These are phyloP conservation scores for Dendrothele bispora DNA, from an alignment of 768 basidiomycete genomes.

Conservation along the genomic window DNA sequence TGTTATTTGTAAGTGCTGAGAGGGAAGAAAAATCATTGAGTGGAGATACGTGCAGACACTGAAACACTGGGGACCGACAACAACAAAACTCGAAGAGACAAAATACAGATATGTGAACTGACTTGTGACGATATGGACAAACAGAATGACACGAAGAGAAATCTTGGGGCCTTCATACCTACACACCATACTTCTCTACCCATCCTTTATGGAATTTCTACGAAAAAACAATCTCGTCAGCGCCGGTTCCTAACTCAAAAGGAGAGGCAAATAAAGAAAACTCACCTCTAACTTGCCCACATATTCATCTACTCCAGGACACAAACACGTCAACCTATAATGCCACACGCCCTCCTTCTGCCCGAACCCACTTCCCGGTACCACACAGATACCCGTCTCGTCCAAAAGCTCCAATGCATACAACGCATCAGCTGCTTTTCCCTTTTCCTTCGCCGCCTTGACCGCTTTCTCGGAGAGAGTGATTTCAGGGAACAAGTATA, in stretches of 20 bases:
- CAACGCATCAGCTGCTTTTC: slow-evolving; percentile 85
- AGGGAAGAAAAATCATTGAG: no score
- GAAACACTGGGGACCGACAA: no score
- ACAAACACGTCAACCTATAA: slow-evolving; percentile 90
- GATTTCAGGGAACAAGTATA: slow-evolving; percentile 92
- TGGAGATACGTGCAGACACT: no score
- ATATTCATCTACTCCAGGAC: slow-evolving; percentile 93
- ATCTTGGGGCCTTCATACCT: no score
- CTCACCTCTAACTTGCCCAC: slow-evolving; percentile 82
- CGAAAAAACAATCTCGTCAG: no score
- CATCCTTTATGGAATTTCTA: slow-evolving; percentile 11
- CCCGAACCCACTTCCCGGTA: slow-evolving; percentile 93
- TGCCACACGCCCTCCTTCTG: slow-evolving; percentile 90
- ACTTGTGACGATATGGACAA: no score
- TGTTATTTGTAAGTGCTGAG: no score
- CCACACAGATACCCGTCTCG: slow-evolving; percentile 89
- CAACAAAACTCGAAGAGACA: no score
- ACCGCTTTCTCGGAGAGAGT: slow-evolving; percentile 70
- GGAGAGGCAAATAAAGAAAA: no score
- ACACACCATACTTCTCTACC: slow-evolving; percentile 26
- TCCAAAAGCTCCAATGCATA: slow-evolving; percentile 86
- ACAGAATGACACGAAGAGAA: no score
- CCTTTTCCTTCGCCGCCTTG: slow-evolving; percentile 65
- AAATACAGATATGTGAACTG: no score
- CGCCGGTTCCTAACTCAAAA: no score